Evolutionary conservation across 371 early-diverging fungal species (phyloP), one percentile per base, ranked within the genome.

Genomic region (Encephalitozoon intestinalis): DNA sequence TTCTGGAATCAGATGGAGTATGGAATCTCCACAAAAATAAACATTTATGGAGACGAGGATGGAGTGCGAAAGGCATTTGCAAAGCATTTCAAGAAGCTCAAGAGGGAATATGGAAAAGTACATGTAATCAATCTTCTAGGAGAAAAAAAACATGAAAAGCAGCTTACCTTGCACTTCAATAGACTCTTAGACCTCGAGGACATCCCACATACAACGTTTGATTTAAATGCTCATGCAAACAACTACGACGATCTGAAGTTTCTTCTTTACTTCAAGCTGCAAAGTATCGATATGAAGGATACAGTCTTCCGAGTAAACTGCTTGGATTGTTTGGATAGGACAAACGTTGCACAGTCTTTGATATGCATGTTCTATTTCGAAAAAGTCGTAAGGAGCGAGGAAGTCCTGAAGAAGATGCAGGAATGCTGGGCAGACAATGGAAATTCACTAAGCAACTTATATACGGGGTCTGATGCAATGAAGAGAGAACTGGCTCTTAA

Each of bases 121-220:
- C 88, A 89, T 78, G 88, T 90, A 18, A 82, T 95, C 46, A 94
- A 93, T 78, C 84, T 97, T 37, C 81, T 97, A 11, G 86, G 89
- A 11, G 86, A 87, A 73, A 87, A 88, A 66, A 89, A 69, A 51
- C 30, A 73, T 41, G 82, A 82, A 50, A 51, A 63, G 28, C 68
- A 53, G 18, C 74, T 82, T 6, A 75, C 49, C 34, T 9, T 50
- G 34, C 25, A 25, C 37, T 82, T 76, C 44, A 58, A 4, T 21
- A 64, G 69, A n/a, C 12, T 75, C n/a, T 37, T 79, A 1, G 21
- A 15, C 7, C 26, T 70, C 39, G 66, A 74, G 18, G 49, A 70
- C 15, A 76, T 78, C 39, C 46, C 71, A 40, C 72, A 78, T 30
- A 51, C 53, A 21, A 44, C 70, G 26, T 76, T 79, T 65, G 72